Evolutionary conservation across 1,284 basidiomycete species (phyloP).

Genomic region (Trichosporon coremiiforme): DNA sequence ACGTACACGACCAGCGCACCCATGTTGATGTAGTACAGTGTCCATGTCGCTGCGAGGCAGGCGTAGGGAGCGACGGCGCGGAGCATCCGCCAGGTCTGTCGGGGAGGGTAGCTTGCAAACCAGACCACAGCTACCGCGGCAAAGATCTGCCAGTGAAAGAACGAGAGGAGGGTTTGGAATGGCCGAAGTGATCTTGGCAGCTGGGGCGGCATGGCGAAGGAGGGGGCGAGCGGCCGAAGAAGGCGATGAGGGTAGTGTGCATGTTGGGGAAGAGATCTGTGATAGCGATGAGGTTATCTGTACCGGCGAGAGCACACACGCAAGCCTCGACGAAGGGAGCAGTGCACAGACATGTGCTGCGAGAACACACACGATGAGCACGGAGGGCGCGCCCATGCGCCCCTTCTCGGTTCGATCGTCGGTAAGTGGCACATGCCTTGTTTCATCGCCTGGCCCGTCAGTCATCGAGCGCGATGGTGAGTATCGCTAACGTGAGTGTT

Average conservation of each 20-base stretch:
- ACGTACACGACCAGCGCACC: neutral
- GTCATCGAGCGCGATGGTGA: no score
- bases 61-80: neutral
- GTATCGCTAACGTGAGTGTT: no score
- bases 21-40: neutral
- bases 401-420: neutral
- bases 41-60: neutral
- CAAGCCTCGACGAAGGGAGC: neutral
- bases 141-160: neutral
- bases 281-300: neutral
- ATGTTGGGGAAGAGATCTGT: neutral
- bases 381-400: neutral
- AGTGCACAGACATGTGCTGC: neutral
- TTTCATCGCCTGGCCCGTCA: no score
- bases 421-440: neutral
- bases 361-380: neutral
- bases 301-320: neutral
- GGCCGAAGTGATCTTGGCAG: neutral
- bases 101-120: neutral
- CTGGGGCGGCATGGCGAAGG: neutral
- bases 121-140: neutral
- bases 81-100: neutral
- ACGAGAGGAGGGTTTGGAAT: neutral
- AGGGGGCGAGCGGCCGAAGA: neutral
- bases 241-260: neutral